Conservation (phyloP, 2,329 filamentous ascomycete genomes). For the Aspergillus niger region DNA sequence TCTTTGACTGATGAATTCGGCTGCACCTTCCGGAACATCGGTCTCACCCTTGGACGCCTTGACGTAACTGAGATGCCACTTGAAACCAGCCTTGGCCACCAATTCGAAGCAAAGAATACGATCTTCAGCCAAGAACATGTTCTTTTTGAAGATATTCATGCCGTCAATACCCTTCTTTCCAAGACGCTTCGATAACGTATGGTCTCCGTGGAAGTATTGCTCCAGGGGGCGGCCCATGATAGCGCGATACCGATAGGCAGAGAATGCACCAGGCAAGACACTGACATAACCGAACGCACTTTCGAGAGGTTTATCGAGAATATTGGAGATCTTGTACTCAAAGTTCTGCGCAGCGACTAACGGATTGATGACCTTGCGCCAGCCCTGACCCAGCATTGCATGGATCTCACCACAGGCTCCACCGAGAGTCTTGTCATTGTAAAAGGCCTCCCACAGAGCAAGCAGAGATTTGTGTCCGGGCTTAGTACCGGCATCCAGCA, state of each 20-base stretch:
- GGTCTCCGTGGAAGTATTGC: slow-evolving; percentile 99
- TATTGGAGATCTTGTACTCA: slow-evolving; percentile 99
- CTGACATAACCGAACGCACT: slow-evolving; percentile 97
- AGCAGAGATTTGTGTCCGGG: slow-evolving; percentile 88
- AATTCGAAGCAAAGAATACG: slow-evolving; percentile 99
- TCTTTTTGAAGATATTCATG: slow-evolving; percentile 99
- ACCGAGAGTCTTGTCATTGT: slow-evolving; percentile 98
- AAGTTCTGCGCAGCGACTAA: slow-evolving; percentile 97
- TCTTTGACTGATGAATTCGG: slow-evolving; percentile 97
- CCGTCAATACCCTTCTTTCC: slow-evolving; percentile 99
- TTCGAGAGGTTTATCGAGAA: slow-evolving; percentile 96
- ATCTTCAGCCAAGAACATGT: slow-evolving; percentile 99
- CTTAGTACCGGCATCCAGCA: slow-evolving; percentile 97
- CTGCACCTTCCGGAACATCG: slow-evolving; percentile 93
- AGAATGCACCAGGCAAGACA: slow-evolving; percentile 98
- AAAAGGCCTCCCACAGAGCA: slow-evolving; percentile 96
- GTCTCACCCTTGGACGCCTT: slow-evolving; percentile 99
- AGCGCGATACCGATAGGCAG: slow-evolving; percentile 93
- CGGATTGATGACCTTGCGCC: slow-evolving; percentile 90
- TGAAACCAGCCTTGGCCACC: slow-evolving; percentile 96
- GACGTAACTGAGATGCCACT: slow-evolving; percentile 99
- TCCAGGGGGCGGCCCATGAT: slow-evolving; percentile 97
- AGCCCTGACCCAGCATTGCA: slow-evolving; percentile 90
- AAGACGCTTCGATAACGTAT: slow-evolving; percentile 90
- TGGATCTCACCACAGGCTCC: slow-evolving; percentile 99